Percentiles rank a stretch among this genome's conserved stretches.
Conservation (phyloP, 306 rosid genomes). For the Quillaja saponaria region DNA sequence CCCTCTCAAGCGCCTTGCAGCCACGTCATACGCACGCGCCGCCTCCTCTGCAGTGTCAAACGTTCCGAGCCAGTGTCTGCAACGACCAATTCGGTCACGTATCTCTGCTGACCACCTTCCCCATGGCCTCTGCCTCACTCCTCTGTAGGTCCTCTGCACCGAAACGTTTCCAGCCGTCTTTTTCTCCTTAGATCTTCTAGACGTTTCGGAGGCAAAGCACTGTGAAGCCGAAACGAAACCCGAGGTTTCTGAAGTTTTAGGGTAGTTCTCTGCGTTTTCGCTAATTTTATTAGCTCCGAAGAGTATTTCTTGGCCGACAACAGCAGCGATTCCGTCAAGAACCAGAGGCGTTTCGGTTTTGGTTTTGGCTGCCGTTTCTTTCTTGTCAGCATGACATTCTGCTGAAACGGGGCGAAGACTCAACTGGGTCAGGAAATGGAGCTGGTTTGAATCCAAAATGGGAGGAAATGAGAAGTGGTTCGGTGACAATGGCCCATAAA, state of each 20-base stretch:
- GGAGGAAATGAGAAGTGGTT: conserved; percentile 26
- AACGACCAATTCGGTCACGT: conserved; percentile 75
- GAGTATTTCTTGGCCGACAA: conserved; percentile 70
- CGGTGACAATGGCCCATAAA: conserved; percentile 11
- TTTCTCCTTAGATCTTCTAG: background rate
- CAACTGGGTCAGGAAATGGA: background rate
- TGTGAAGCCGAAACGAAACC: conserved; percentile 2
- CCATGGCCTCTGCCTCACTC: conserved; percentile 93
- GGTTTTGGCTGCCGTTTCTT: background rate
- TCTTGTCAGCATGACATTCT: background rate
- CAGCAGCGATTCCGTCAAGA: conserved; percentile 84
- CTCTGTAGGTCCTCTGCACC: conserved; percentile 60
- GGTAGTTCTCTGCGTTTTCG: too few species aligned
- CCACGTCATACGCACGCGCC: conserved; percentile 91
- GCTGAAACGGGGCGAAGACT: background rate
- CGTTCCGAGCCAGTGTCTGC: conserved; percentile 92
- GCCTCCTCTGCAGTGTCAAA: conserved; percentile 95
- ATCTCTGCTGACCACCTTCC: conserved; percentile 96
- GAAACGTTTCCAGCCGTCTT: background rate
- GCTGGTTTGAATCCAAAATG: conserved; percentile 16
- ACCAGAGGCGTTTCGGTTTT: conserved; percentile 19
- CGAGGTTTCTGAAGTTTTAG: background rate
- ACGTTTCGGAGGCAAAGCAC: background rate
- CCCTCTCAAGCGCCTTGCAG: conserved; percentile 81
- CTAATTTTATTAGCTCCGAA: conserved; percentile 38